Conservation (phyloP, 2,329 filamentous ascomycete species). For the Blastomyces emzantsi region DNA sequence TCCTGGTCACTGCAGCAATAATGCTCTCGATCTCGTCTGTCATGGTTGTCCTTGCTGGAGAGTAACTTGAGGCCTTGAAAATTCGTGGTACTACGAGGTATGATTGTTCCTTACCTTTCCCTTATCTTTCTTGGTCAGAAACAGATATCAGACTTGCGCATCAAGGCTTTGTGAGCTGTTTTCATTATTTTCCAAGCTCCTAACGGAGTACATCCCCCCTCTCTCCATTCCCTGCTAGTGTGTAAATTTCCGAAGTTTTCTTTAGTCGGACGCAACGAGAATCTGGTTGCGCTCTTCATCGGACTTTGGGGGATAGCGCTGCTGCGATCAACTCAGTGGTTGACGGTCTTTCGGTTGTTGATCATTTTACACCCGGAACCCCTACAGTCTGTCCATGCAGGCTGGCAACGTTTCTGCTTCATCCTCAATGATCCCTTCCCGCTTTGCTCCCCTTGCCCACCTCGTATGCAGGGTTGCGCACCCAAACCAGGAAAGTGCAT, state of each 20-base stretch:
- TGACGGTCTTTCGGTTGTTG: slow-evolving; percentile 1
- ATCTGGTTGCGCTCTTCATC: not conserved
- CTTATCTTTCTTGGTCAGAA: not conserved
- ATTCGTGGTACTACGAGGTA: not conserved
- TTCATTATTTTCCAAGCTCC: not conserved
- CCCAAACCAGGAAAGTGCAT: not conserved
- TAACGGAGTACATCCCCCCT: not conserved
- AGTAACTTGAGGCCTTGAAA: slow-evolving; percentile 2
- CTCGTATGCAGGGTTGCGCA: not conserved
- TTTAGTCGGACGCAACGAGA: not conserved
- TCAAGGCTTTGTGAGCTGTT: not conserved
- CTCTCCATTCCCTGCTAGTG: slow-evolving; percentile 3
- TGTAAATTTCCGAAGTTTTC: not conserved
- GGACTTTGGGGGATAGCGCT: not conserved
- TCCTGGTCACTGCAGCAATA: not conserved
- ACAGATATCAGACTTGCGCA: not conserved
- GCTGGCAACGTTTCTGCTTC: not conserved
- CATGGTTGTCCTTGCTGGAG: not conserved
- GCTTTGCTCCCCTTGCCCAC: not conserved
- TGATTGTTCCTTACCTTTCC: not conserved
- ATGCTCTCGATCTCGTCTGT: not conserved
- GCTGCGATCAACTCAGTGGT: slow-evolving; percentile 2
- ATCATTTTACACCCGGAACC: not conserved
- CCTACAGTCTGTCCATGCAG: not conserved
- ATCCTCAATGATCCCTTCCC: not conserved